Evolutionary conservation across 2,329 filamentous ascomycete species (phyloP).

Genomic region (Penicillium rolfsii): DNA sequence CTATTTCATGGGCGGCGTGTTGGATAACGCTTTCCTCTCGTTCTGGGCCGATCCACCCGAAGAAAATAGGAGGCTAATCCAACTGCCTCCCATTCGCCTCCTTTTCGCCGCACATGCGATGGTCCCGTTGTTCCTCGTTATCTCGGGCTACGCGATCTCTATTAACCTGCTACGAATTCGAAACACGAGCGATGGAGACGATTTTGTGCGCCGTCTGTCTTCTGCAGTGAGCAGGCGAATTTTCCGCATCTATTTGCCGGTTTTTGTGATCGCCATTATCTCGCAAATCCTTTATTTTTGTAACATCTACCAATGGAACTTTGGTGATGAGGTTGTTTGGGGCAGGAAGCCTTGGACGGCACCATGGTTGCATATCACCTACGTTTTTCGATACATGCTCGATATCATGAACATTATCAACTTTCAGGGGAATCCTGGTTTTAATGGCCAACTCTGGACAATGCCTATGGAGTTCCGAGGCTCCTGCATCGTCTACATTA

Average conservation of each 20-base stretch:
- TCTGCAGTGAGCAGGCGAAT: conserved; percentile 34
- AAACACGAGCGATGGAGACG: conserved; percentile 1
- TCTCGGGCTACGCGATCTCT: conserved; percentile 62
- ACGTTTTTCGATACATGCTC: conserved; percentile 16
- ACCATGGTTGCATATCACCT: conserved; percentile 19
- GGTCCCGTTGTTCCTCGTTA: conserved; percentile 60
- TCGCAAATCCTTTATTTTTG: conserved; percentile 28
- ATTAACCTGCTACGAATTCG: conserved; percentile 53
- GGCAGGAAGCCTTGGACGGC: conserved; percentile 16
- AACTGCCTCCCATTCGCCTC: conserved; percentile 46
- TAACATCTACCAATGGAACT: conserved; percentile 23
- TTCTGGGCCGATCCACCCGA: conserved; percentile 30
- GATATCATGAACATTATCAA: conserved; percentile 17
- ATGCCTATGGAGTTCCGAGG: conserved; percentile 34
- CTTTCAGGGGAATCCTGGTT: conserved; percentile 14
- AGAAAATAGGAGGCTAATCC: conserved; percentile 27
- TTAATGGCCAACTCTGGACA: conserved; percentile 32
- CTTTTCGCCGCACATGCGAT: conserved; percentile 42
- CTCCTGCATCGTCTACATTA: conserved; percentile 27
- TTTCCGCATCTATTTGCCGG: conserved; percentile 39
- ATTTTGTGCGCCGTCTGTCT: conserved; percentile 18
- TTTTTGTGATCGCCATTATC: conserved; percentile 27
- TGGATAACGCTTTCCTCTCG: conserved; percentile 26
- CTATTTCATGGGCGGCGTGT: conserved; percentile 31
- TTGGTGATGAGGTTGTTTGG: conserved; percentile 9